phyloP scores from a whole-genome alignment of 2,329 filamentous ascomycete genomes.

The Capronia americana region DNA sequence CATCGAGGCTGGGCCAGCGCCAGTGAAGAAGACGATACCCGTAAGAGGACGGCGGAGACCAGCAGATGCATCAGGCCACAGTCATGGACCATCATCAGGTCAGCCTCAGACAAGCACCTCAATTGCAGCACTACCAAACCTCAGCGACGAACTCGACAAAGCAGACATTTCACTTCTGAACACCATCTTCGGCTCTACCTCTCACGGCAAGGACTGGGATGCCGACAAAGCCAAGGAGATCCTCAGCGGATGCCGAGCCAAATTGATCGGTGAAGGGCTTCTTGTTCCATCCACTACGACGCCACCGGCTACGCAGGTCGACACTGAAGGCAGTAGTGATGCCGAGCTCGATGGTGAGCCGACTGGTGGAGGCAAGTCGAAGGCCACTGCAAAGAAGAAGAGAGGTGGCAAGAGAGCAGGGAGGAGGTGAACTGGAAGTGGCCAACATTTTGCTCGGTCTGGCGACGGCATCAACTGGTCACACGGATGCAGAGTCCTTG shows the following conservation, averaged over 20 bases:
- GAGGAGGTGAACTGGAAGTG: slow-evolving; percentile 1
- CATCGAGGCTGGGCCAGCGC: slow-evolving; percentile 34
- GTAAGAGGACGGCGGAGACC: slow-evolving; percentile 16
- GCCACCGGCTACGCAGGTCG: slow-evolving; percentile 5
- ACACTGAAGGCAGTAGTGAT: slow-evolving; percentile 28
- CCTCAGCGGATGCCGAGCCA: slow-evolving; percentile 29
- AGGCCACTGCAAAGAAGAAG: slow-evolving; percentile 23
- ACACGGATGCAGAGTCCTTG: background rate
- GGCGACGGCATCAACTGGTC: background rate
- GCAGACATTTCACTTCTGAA: slow-evolving; percentile 10
- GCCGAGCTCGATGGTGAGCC: slow-evolving; percentile 23
- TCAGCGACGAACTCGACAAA: background rate
- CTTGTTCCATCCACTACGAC: slow-evolving; percentile 17
- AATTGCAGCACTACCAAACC: background rate
- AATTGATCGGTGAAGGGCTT: slow-evolving; percentile 31
- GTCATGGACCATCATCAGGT: background rate
- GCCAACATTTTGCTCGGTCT: background rate
- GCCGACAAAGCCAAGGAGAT: slow-evolving; percentile 29
- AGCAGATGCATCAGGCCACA: slow-evolving; percentile 1
- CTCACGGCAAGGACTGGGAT: slow-evolving; percentile 26
- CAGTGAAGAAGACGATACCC: slow-evolving; percentile 22
- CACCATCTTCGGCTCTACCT: slow-evolving; percentile 25
- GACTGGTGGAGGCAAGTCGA: slow-evolving; percentile 13
- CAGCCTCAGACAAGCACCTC: background rate
- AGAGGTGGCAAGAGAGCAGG: slow-evolving; percentile 16